Evolutionary conservation across 1,139 yeast genomes (phyloP).

Genomic region (Candida sanyaensis): DNA sequence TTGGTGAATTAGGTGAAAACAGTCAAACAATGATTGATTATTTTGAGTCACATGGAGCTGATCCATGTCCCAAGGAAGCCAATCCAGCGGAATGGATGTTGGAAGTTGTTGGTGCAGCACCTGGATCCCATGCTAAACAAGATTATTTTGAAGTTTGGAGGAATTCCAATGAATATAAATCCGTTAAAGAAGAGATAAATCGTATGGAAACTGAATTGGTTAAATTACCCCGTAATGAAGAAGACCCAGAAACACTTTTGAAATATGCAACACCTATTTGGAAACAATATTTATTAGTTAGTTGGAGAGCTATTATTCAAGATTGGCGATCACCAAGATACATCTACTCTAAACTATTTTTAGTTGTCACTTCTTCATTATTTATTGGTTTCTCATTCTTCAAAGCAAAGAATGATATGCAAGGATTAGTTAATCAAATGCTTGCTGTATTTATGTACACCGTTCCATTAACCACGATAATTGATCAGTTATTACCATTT

Average conservation of each 20-base stretch:
- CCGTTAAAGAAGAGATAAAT: conserved; percentile 25
- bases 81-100: conserved; percentile 62
- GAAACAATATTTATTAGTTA: conserved; percentile 26
- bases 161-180: conserved; percentile 27
- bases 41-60: conserved; percentile 55
- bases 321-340: conserved; percentile 49
- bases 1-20: conserved; percentile 61
- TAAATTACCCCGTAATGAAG: conserved; percentile 25
- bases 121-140: conserved; percentile 35
- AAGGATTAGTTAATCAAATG: conserved; percentile 52
- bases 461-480: conserved; percentile 48
- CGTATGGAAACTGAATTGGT: conserved; percentile 32
- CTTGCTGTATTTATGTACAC: conserved; percentile 58
- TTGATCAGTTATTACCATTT: conserved; percentile 50
- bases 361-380: conserved; percentile 41
- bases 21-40: conserved; percentile 51
- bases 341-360: conserved; percentile 39
- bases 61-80: conserved; percentile 42
- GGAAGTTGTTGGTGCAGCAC: conserved; percentile 51
- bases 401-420: conserved; percentile 28
- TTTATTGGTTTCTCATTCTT: conserved; percentile 51
- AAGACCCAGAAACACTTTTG: conserved; percentile 23
- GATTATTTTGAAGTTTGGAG: conserved; percentile 37
- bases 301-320: conserved; percentile 30
- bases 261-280: conserved; percentile 28